Evolutionary conservation across 2,329 filamentous ascomycete species (phyloP), one percentile per base, ranked within the genome.

Genomic region (Metarhizium guizhouense): DNA sequence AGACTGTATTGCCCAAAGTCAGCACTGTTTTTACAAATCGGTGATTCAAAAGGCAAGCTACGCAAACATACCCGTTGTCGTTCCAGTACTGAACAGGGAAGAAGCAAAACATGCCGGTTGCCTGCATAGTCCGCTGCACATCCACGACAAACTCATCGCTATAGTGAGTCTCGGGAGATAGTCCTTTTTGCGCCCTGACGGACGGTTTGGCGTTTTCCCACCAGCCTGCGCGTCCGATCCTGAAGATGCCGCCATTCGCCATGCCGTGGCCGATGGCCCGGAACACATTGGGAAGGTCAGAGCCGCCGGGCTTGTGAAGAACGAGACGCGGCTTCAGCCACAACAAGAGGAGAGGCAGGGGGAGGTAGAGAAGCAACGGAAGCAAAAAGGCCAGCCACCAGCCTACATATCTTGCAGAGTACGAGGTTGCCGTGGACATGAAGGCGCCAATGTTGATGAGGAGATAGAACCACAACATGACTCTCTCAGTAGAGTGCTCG

Each of bases 61-160:
- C 14, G 10, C 16, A 40, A 3, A 53, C 49, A 13, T 45, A 60
- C 58, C 62, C 72, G 14, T 71, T 71, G 53, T 74, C 69, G 59
- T 73, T 74, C 58, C 73, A 60, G 56, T 63, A 64, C 61, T 70
- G 73, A 5, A 75, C 63, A 5, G 73, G 72, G 36, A 74, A 68
- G 59, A 73, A 74, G 30, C 72, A 63, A 62, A 73, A 71, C 65
- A 76, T 69, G 56, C 70, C 65, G n/a, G 69, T 70, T 6, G 73
- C 74, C 30, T 69, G 61, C 63, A 70, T 70, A 0, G 72, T 75
- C 65, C 84, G 81, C 54, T 75, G 74, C 14, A 85, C 79, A 61
- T 88, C 84, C 62, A 83, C 81, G 52, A 90, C 84, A 74, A 84
- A 85, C 40, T 78, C 79, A 61, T 87, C 83, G 47, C 83, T 81